Conservation (phyloP, 176 grass and related monocot species). For the Coix lacrymajobi region DNA sequence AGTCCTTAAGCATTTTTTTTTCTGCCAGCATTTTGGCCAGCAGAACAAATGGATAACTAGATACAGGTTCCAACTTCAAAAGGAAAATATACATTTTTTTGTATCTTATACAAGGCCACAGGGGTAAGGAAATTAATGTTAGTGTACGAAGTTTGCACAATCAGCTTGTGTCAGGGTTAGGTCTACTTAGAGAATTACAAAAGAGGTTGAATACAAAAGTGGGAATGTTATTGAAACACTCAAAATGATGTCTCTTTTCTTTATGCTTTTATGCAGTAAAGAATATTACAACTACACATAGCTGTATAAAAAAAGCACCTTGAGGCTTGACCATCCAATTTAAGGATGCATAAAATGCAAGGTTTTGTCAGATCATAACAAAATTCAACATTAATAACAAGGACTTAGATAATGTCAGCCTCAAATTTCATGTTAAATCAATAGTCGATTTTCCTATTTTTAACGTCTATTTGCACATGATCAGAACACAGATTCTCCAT, state of each 20-base stretch:
- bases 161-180: neutral
- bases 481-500: neutral
- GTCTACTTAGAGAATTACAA: neutral
- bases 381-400: neutral
- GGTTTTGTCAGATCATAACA: neutral
- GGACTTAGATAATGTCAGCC: neutral
- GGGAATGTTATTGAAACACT: neutral
- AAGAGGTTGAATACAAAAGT: neutral
- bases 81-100: neutral
- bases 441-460: neutral
- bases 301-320: neutral
- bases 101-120: neutral
- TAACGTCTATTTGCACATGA: neutral
- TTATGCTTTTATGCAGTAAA: neutral
- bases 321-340: neutral
- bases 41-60: neutral
- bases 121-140: neutral
- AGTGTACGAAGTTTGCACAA: neutral
- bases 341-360: neutral
- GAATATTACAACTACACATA: neutral
- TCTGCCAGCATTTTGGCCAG: neutral
- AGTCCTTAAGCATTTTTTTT: neutral
- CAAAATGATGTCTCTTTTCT: neutral
- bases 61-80: neutral
- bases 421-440: neutral